Evolutionary conservation across 2,329 filamentous ascomycete species (phyloP), one percentile per base, ranked within the genome.

Genomic region (Aspergillus sp.): DNA sequence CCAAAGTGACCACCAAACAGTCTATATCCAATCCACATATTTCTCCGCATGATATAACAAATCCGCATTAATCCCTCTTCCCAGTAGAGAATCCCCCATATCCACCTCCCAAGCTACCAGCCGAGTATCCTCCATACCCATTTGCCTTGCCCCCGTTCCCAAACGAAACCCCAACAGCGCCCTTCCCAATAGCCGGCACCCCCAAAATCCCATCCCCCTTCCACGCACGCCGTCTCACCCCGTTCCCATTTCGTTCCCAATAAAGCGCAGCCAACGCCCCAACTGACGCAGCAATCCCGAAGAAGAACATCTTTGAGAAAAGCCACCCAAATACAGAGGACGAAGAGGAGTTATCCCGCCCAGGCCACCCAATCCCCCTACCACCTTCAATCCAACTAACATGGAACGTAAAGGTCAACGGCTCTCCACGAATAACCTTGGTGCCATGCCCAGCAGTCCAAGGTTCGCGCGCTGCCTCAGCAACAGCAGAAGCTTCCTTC

Each of bases 401-500:
- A 41, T 86, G 89, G 68, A 98, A 90, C 45, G 81, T 83, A 65
- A 98, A 79, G 0, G 90, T 88, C 57, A 98, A 74, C 5, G 89
- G 84, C 73, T 98, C 93, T 12, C 93, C 93, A 63, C 97, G 96
- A 33, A 97, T 85, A 48, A 97, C 84, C 67, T 87, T 87, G 1
- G 80, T 79, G 4, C 77, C 81, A 78, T 75, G 82, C 50, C 69
- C 80, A 50, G 73, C 78, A 46, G 78, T 76, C 63, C 78, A 79
- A 3, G 78, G 66, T 52, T 82, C 46, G 77, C 68, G 72, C 79
- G 68, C 80, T 67, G 60, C 80, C 56, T 70, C 68, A 12, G 66
- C 62, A 49, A 75, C 66, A 31, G 64, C 78, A 12, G 80, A 80
- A 11, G 79, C 76, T 68, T 84, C 80, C 43, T 67, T 64, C 37